Evolutionary conservation across 78 protist species (phyloP).

Genomic region (Dictyostelium intermedium): DNA sequence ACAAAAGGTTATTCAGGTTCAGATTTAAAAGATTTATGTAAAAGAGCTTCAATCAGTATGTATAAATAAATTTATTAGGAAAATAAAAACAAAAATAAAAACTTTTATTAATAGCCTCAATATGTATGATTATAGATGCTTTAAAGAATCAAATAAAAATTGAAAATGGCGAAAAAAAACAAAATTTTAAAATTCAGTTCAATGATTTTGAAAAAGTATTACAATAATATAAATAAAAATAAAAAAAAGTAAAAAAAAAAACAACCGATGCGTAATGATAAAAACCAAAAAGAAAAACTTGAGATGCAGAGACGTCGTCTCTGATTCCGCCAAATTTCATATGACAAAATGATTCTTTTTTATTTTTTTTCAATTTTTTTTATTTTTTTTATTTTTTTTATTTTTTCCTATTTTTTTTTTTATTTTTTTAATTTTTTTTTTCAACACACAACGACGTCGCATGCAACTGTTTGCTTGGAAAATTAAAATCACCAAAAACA

Average conservation of each 20-base stretch:
- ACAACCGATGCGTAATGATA: neutral
- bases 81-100: neutral
- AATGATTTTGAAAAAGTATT: neutral
- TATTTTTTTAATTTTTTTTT: no score
- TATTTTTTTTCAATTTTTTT: no score
- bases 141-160: neutral
- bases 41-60: neutral
- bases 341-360: neutral
- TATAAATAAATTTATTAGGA: neutral
- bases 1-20: conserved; percentile 99
- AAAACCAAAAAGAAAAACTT: no score
- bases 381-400: no score
- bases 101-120: neutral
- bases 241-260: no score
- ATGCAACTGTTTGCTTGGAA: neutral
- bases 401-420: no score
- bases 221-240: no score
- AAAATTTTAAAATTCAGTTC: neutral
- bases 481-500: neutral
- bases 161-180: neutral
- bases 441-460: neutral
- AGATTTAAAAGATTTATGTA: conserved; percentile 96
- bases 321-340: neutral
- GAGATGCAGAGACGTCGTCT: no score
- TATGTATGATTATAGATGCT: neutral